Evolutionary conservation across 1,284 basidiomycete species (phyloP).

Genomic region (Ganoderma multipileum): DNA sequence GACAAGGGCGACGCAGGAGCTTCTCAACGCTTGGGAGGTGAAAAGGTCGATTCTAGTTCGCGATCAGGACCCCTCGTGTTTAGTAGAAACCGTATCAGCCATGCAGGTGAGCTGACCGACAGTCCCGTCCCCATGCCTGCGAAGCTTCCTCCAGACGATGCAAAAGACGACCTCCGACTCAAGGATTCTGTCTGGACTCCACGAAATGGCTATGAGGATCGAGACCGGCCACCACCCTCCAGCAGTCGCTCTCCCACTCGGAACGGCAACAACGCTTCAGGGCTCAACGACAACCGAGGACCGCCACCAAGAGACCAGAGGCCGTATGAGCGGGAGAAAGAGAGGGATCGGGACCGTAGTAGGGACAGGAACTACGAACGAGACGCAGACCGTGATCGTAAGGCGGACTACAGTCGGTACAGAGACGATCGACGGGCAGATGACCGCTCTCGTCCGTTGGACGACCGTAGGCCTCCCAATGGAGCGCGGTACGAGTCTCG

Average conservation of each 20-base stretch:
- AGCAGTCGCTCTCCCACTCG: constrained; percentile 24
- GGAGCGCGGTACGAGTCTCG: constrained; percentile 34
- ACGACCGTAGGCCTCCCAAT: constrained; percentile 31
- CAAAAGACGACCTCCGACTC: constrained; percentile 31
- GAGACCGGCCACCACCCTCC: constrained; percentile 23
- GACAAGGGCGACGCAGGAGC: background rate
- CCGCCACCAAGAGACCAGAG: constrained; percentile 27
- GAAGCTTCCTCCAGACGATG: constrained; percentile 27
- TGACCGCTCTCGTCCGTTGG: constrained; percentile 35
- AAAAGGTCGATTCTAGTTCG: constrained; percentile 6
- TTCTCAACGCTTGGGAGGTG: constrained; percentile 9
- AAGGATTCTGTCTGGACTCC: constrained; percentile 32
- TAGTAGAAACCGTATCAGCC: constrained; percentile 19
- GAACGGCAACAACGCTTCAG: constrained; percentile 12
- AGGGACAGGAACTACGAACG: constrained; percentile 35
- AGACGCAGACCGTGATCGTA: constrained; percentile 37
- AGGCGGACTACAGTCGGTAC: constrained; percentile 33
- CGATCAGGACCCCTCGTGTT: constrained; percentile 19
- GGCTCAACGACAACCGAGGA: constrained; percentile 24
- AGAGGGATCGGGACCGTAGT: constrained; percentile 37
- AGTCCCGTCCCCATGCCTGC: constrained; percentile 21
- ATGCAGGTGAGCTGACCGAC: constrained; percentile 26
- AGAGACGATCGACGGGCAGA: constrained; percentile 36
- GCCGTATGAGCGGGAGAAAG: constrained; percentile 29
- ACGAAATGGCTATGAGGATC: constrained; percentile 33